Evolutionary conservation across 2,329 filamentous ascomycete genomes (phyloP), one percentile per base, ranked within the genome.

Genomic region (Pseudopithomyces maydicus): DNA sequence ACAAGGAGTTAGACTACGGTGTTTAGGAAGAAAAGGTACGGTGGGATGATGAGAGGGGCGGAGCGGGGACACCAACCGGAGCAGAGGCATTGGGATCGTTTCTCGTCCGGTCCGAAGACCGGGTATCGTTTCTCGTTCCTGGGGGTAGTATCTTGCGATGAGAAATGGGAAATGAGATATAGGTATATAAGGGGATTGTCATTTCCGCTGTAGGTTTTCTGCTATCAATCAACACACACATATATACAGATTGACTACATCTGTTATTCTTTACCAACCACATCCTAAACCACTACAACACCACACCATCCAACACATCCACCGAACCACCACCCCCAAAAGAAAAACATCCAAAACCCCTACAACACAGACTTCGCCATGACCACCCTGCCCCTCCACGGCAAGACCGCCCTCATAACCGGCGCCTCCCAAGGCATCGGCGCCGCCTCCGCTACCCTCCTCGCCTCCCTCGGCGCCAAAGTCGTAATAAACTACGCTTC

Each of bases 401-500:
- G 63, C 42, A 73, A 72, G 55, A 57, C 65, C 36, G 65, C 68
- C 51, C 62, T 74, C 51, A 66, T 73, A 41, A 74, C 71, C 14
- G 71, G 71, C 23, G 62, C 61, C 10, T 66, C 65, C 1, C 67
- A 67, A 45, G 71, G 72, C 33, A 71, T 74, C 39, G 69, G 70
- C 45, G 60, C 64, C n/a, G 66, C 70, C 6, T 71, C 65, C 12
- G 64, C 65, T 10, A 52, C 76, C 17, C 79, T 80, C 2, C 72
- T 85, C 39, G 65, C 62, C 14, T 61, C 59, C 17, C 58, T 64
- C 22, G 80, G 81, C 17, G 80, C 79, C 29, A 77, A 72, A 45
- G 70, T 83, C 7, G 78, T 79, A 3, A 72, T 83, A 59, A 81
- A 80, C 80, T 90, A 90, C 75, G 78, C 82, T 54, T 82, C 82